A percentile compares a stretch with the other conserved stretches of the same genome.
phyloP scores from a whole-genome alignment of 805 yeast species.

The Wickerhamiella allomyrinae region DNA sequence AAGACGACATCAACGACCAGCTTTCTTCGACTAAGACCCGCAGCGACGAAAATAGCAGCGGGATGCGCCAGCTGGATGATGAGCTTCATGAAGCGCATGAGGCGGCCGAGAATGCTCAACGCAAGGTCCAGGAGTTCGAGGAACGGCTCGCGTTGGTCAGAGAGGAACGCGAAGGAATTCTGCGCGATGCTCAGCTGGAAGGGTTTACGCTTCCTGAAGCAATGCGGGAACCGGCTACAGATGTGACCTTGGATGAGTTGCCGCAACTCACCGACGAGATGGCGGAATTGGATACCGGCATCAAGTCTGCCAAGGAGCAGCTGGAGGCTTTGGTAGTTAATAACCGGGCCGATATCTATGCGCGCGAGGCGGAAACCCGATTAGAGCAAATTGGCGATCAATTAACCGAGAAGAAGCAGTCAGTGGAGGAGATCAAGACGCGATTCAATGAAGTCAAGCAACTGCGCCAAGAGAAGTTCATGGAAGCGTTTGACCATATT shows the following conservation, averaged over 20 bases:
- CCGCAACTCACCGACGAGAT: background rate
- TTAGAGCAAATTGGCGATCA: slow-evolving; percentile 6
- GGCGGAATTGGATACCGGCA: background rate
- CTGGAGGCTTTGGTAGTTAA: slow-evolving; percentile 49
- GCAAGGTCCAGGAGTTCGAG: slow-evolving; percentile 1
- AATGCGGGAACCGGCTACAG: background rate
- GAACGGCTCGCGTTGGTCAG: slow-evolving; percentile 1
- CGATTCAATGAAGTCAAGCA: slow-evolving; percentile 46
- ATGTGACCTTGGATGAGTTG: background rate
- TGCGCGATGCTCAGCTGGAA: slow-evolving; percentile 2
- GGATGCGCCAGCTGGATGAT: slow-evolving; percentile 24
- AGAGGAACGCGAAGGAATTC: background rate
- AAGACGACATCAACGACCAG: slow-evolving; percentile 10
- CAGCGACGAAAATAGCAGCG: slow-evolving; percentile 29
- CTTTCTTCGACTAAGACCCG: slow-evolving; percentile 24
- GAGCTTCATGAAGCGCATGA: slow-evolving; percentile 18
- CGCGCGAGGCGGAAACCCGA: slow-evolving; percentile 5
- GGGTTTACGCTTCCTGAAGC: background rate
- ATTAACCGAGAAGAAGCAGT: slow-evolving; percentile 28
- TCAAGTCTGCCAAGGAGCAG: background rate
- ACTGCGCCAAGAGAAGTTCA: slow-evolving; percentile 48
- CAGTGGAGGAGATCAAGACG: slow-evolving; percentile 34
- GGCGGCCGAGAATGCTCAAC: background rate
- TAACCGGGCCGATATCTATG: slow-evolving; percentile 38
- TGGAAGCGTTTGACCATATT: slow-evolving; percentile 62